Percentiles rank a stretch among this genome's conserved stretches.
phyloP scores from a whole-genome alignment of 2,329 filamentous ascomycete genomes.

The Arthrobotrys megalospora region DNA sequence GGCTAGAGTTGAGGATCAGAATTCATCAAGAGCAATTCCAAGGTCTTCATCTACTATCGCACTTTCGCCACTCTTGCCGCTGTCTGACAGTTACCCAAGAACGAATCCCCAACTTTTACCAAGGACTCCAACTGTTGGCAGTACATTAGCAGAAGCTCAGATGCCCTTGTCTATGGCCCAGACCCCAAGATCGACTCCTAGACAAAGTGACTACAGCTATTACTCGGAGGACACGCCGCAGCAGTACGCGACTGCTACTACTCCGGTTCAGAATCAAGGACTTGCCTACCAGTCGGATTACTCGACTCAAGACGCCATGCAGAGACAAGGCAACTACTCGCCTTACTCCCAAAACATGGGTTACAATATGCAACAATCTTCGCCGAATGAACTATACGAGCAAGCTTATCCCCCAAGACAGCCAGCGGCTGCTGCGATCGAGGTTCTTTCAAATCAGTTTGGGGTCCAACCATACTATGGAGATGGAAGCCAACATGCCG shows the following conservation, averaged over 20 bases:
- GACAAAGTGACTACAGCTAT: conserved; percentile 57
- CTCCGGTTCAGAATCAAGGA: conserved; percentile 47
- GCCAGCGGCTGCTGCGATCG: conserved; percentile 64
- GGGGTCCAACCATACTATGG: conserved; percentile 64
- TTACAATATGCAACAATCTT: conserved; percentile 63
- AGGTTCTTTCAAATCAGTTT: conserved; percentile 65
- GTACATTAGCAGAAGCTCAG: conserved; percentile 52
- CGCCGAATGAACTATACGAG: conserved; percentile 62
- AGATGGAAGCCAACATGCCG: conserved; percentile 59
- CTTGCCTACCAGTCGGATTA: conserved; percentile 57
- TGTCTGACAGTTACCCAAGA: conserved; percentile 55
- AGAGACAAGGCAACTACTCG: conserved; percentile 62
- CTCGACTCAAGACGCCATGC: conserved; percentile 54
- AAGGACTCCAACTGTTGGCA: conserved; percentile 50
- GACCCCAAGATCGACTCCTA: conserved; percentile 55
- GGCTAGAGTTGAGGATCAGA: conserved; percentile 61
- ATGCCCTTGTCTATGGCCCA: conserved; percentile 61
- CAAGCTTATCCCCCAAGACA: conserved; percentile 63
- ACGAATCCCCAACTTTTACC: conserved; percentile 51
- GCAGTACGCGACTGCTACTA: conserved; percentile 50
- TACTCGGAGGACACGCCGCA: conserved; percentile 54
- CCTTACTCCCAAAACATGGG: conserved; percentile 63
- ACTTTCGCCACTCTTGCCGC: conserved; percentile 44
- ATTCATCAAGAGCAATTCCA: conserved; percentile 57
- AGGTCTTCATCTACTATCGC: conserved; percentile 51